Conservation (phyloP, 1,284 basidiomycete genomes). For the Sanghuangporus sanghuang region DNA sequence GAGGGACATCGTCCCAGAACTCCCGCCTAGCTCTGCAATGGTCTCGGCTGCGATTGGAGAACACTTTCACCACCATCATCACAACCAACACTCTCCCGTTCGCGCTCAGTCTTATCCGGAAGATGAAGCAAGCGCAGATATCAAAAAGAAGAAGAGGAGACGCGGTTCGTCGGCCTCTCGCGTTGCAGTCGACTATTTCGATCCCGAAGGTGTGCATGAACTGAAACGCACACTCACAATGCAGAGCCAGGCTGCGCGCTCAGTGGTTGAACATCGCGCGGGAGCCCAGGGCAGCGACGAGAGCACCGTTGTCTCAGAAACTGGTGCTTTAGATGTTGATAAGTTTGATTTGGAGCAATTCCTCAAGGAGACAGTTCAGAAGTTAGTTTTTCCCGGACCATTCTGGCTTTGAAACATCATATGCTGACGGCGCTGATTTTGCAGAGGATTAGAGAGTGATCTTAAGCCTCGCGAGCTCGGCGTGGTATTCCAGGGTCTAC, state of each 20-base stretch:
- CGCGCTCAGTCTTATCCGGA: not conserved
- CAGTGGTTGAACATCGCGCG: not conserved
- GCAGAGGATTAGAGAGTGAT: conserved; percentile 5
- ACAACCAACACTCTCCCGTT: not conserved
- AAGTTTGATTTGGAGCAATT: conserved; percentile 14
- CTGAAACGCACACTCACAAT: conserved; percentile 16
- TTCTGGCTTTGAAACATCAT: not conserved
- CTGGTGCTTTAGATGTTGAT: not conserved
- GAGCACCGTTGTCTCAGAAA: conserved; percentile 4
- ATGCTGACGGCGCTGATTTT: not conserved
- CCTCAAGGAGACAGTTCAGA: conserved; percentile 6
- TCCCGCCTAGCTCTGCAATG: conserved; percentile 6
- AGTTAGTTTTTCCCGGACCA: not conserved
- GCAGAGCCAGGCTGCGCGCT: conserved; percentile 3
- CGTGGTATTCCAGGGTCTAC: conserved; percentile 21
- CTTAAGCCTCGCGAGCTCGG: conserved; percentile 16
- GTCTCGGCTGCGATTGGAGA: conserved; percentile 10
- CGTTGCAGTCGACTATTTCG: conserved; percentile 17
- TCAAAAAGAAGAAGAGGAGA: not conserved
- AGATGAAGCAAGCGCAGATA: not conserved
- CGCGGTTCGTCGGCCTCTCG: conserved; percentile 9
- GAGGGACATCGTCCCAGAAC: conserved; percentile 13
- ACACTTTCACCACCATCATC: conserved; percentile 2
- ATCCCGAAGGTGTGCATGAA: conserved; percentile 17
- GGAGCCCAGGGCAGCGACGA: not conserved